phyloP scores from a whole-genome alignment of 1,284 basidiomycete species.

The Stereum hirsutum region DNA sequence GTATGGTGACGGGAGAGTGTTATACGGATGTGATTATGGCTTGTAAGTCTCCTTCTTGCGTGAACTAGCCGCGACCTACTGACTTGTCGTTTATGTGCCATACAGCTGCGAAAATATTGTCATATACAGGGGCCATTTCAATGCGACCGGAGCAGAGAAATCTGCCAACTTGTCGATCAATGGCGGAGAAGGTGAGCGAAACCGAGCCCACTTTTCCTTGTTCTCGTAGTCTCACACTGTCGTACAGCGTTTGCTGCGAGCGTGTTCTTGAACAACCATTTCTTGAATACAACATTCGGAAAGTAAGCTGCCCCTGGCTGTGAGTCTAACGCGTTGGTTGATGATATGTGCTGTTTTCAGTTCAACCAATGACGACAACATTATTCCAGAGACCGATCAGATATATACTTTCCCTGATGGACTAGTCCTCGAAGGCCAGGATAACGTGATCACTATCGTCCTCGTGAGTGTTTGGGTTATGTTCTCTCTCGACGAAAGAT shows the following conservation, averaged over 20 bases:
- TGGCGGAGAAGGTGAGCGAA: constrained; percentile 58
- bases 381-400: constrained; percentile 54
- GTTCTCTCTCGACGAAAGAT: no score
- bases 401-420: constrained; percentile 51
- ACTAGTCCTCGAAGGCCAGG: constrained; percentile 35
- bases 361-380: constrained; percentile 52
- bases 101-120: constrained; percentile 73
- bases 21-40: constrained; percentile 78
- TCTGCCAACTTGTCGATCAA: constrained; percentile 68
- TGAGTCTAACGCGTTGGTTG: no score
- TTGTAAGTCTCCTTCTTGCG: constrained; percentile 45
- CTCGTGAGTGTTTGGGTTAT: no score
- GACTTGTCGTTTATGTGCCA: no score
- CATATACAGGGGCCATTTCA: constrained; percentile 76
- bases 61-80: no score
- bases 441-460: constrained; percentile 70
- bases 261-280: constrained; percentile 71
- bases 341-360: constrained; percentile 20
- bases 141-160: constrained; percentile 43
- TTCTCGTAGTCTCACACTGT: no score
- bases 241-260: constrained; percentile 75
- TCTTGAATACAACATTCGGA: constrained; percentile 63
- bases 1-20: constrained; percentile 63
- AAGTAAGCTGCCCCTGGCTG: no score
- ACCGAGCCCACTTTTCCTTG: no score